Conservation (phyloP, 805 yeast species). For the Wickerhamomyces rabaulensis region DNA sequence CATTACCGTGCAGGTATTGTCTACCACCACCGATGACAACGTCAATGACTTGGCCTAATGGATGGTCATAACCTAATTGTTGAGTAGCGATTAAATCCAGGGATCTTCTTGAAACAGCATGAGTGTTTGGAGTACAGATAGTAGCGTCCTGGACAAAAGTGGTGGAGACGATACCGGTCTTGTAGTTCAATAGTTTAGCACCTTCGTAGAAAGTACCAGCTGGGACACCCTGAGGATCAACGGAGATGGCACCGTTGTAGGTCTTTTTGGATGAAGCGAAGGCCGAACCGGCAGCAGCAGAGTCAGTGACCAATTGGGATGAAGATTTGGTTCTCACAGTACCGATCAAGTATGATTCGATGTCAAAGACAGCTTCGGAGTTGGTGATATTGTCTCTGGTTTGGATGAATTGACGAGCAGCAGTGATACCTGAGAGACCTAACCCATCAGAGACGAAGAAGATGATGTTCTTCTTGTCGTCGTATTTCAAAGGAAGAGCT, state of each 20-base stretch:
- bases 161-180: slow-evolving; percentile 87
- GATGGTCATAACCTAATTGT: slow-evolving; percentile 67
- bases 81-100: slow-evolving; percentile 83
- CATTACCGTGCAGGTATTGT: slow-evolving; percentile 66
- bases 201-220: slow-evolving; percentile 88
- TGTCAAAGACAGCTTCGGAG: slow-evolving; percentile 45
- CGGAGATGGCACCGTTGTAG: slow-evolving; percentile 92
- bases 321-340: slow-evolving; percentile 80
- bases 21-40: slow-evolving; percentile 88
- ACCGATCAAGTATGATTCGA: slow-evolving; percentile 73
- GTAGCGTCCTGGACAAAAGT: slow-evolving; percentile 92
- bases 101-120: slow-evolving; percentile 64
- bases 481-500: slow-evolving; percentile 22
- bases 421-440: slow-evolving; percentile 81
- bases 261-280: slow-evolving; percentile 77
- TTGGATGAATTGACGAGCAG: slow-evolving; percentile 73
- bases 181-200: slow-evolving; percentile 70
- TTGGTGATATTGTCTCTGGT: slow-evolving; percentile 42
- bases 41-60: slow-evolving; percentile 74
- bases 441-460: slow-evolving; percentile 91
- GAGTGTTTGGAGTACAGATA: slow-evolving; percentile 83
- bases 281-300: slow-evolving; percentile 96
- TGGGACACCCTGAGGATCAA: slow-evolving; percentile 57
- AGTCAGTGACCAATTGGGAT: slow-evolving; percentile 75
- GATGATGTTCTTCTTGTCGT: slow-evolving; percentile 62